Conservation (phyloP, 2,329 filamentous ascomycete genomes). For the Hymenoscyphus salicellus region DNA sequence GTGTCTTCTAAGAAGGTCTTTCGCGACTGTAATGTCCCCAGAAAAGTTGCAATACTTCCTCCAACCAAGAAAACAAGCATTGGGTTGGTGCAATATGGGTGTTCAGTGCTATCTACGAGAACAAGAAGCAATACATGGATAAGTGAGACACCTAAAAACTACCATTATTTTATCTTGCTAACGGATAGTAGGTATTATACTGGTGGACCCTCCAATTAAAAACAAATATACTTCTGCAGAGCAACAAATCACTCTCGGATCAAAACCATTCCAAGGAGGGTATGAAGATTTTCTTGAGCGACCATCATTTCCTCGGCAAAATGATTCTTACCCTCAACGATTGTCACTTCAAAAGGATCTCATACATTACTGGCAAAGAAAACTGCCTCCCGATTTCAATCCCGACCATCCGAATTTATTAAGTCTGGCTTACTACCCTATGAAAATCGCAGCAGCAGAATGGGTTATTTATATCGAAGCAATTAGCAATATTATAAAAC, state of each 20-base stretch:
- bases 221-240: constrained; percentile 1
- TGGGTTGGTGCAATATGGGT: constrained; percentile 7
- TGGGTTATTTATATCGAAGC: constrained; percentile 15
- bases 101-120: background rate
- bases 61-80: constrained; percentile 2
- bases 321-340: background rate
- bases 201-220: background rate
- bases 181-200: background rate
- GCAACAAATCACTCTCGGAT: constrained; percentile 1
- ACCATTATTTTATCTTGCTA: background rate
- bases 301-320: background rate
- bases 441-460: constrained; percentile 15
- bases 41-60: constrained; percentile 7
- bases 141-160: background rate
- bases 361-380: constrained; percentile 10
- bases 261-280: constrained; percentile 12
- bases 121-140: background rate
- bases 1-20: constrained; percentile 4
- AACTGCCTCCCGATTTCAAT: constrained; percentile 9
- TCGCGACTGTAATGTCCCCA: constrained; percentile 9
- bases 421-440: constrained; percentile 13
- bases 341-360: constrained; percentile 10
- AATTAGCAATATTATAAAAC: constrained; percentile 9
- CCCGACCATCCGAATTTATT: constrained; percentile 7
- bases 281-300: constrained; percentile 14